Base-by-base conservation (phyloP, 2,329 filamentous ascomycete species). In the Tolypocladium ophioglossoides region DNA sequence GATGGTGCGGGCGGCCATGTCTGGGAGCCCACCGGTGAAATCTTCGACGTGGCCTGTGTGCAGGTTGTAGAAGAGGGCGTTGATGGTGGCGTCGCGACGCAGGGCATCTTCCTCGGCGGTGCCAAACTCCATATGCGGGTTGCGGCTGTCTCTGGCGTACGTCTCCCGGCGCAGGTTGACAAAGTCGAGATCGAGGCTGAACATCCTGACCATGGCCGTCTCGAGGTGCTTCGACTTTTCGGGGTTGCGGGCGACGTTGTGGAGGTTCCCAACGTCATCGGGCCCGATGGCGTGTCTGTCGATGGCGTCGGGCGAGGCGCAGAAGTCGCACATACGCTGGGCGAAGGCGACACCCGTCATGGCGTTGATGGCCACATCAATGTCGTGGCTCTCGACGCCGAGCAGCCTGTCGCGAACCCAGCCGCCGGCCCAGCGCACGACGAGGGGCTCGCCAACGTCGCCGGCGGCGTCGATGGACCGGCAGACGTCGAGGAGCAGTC, bases 221-320 rank as follows among this genome's bases (percentile, higher is more conserved):
- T 95, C 92, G 16, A 97, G 80, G 66, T 97, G 89, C 72, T 97
- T 97, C 22, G 91, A 96, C 72, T 96, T 96, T 64, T 96, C 91
- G 0, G 91, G 92, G 67, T 97, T 97, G 55, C 86, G 86, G 52
- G 87, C 86, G 61, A 96, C 92, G 69, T 90, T 95, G 76, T 96
- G 87, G 35, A 96, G 77, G 58, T 82, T 86, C 51, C 87, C 85
- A 52, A 94, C 76, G 54, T 85, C 84, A 52, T 79, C 78, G 20
- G 71, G 66, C 34, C 68, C 67, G 50, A 85, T 76, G 11, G 70
- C 72, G 62, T 91, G 86, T 63, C 83, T 84, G 52, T 79, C 73
- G 4, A 80, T 71, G 56, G 84, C 83, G 5, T 78, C 78, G 0
- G 80, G 74, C 30, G 76, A 71, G 51, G 80, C 78, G 64, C 89